A percentile compares a stretch with the other conserved stretches of the same genome.
Conservation (phyloP, 225 moss, liverwort and hornwort species). For the Neckera pumila region DNA sequence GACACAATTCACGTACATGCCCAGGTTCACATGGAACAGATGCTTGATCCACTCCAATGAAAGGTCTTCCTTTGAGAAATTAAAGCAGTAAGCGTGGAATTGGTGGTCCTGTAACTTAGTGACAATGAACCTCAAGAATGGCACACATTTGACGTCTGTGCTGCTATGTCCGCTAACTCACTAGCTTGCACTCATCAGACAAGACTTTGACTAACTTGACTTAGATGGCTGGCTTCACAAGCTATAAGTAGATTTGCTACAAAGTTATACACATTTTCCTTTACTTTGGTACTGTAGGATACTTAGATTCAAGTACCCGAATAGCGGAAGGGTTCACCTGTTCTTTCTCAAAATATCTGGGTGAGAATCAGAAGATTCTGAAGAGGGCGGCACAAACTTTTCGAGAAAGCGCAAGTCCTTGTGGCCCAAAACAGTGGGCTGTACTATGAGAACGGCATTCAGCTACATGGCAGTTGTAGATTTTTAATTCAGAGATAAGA, state of each 20-base stretch:
- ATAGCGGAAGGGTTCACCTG: neutral
- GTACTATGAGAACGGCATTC: neutral
- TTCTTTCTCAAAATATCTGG: neutral
- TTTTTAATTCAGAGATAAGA: neutral
- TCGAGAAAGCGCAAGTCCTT: neutral
- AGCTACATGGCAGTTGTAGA: neutral
- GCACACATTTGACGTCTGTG: neutral
- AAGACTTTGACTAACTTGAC: neutral
- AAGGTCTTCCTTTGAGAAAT: neutral
- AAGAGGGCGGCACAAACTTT: neutral
- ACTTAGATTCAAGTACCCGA: neutral
- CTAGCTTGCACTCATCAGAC: neutral
- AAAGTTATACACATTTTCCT: neutral
- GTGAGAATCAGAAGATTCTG: neutral
- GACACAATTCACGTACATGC: neutral
- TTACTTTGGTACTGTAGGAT: neutral
- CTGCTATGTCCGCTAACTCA: neutral
- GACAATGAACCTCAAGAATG: neutral
- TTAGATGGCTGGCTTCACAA: neutral
- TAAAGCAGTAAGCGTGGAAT: neutral
- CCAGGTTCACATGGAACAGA: neutral
- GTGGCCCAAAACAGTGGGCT: neutral
- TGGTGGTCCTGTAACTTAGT: neutral
- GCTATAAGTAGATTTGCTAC: neutral
- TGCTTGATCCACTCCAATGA: neutral